Percentiles rank a stretch among this genome's conserved stretches.
Conservation (phyloP, 305 asterid genomes). For the Rubia balearica region DNA sequence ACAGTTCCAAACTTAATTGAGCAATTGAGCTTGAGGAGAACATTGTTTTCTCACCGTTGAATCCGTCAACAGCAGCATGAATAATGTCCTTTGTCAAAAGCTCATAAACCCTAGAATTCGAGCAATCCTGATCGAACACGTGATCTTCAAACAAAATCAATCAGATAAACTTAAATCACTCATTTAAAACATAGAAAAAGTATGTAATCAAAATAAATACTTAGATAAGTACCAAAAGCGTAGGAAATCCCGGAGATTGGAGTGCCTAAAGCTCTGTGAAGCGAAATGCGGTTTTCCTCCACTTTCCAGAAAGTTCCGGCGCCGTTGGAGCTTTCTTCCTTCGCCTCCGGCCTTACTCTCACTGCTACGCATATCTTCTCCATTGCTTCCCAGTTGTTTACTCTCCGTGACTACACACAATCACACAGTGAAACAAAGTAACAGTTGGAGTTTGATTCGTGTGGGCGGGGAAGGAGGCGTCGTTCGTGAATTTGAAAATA, state of each 20-base stretch:
- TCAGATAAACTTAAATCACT: background rate
- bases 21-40: background rate
- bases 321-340: conserved; percentile 31
- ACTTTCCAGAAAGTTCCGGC: conserved; percentile 71
- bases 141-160: conserved; percentile 48
- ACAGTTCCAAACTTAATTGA: background rate
- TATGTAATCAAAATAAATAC: background rate
- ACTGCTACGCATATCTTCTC: conserved; percentile 93
- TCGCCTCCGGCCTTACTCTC: conserved; percentile 67
- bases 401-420: conserved; percentile 10
- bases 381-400: conserved; percentile 31
- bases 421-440: background rate
- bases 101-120: conserved; percentile 65
- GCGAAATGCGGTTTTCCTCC: conserved; percentile 71
- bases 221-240: conserved; percentile 58
- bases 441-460: background rate
- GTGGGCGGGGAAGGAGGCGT: conserved; percentile 11
- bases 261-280: conserved; percentile 63
- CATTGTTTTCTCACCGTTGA: conserved; percentile 46
- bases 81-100: conserved; percentile 67
- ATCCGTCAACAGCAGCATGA: conserved; percentile 72
- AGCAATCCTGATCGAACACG: conserved; percentile 73
- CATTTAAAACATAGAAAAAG: background rate
- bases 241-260: conserved; percentile 75
- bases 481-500: conserved; percentile 13